A percentile compares a stretch with the other conserved stretches of the same genome.
phyloP scores from a whole-genome alignment of 192 early-diverging fungal species.

The Backusella tarrabulga region DNA sequence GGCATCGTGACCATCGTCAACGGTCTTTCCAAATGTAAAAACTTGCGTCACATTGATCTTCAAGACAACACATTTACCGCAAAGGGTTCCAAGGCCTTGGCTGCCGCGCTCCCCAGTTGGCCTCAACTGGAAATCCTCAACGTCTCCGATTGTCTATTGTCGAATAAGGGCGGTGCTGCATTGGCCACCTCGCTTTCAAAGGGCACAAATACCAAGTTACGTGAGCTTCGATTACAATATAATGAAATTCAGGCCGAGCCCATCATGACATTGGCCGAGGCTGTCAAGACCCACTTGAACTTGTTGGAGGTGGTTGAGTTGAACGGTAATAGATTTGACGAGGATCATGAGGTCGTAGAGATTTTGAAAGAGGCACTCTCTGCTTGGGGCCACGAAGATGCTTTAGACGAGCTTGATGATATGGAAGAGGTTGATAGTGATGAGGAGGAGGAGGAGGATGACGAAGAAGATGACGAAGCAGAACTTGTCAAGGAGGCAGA shows the following conservation, averaged over 20 bases:
- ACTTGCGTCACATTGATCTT: slow-evolving; percentile 78
- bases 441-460: slow-evolving; percentile 62
- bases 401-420: slow-evolving; percentile 91
- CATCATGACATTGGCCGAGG: slow-evolving; percentile 63
- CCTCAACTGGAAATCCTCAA: slow-evolving; percentile 75
- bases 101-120: slow-evolving; percentile 76
- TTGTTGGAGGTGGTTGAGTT: slow-evolving; percentile 70
- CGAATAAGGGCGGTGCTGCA: slow-evolving; percentile 64
- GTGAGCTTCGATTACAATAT: slow-evolving; percentile 73
- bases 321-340: slow-evolving; percentile 90
- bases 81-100: slow-evolving; percentile 76
- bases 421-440: slow-evolving; percentile 86
- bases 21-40: slow-evolving; percentile 64
- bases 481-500: slow-evolving; percentile 34
- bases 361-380: slow-evolving; percentile 67
- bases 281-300: slow-evolving; percentile 63
- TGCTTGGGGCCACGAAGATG: slow-evolving; percentile 70
- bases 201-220: slow-evolving; percentile 53
- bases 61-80: slow-evolving; percentile 97
- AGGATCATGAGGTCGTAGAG: slow-evolving; percentile 77
- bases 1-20: slow-evolving; percentile 76
- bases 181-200: slow-evolving; percentile 66
- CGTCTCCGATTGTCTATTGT: slow-evolving; percentile 88
- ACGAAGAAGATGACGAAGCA: slow-evolving; percentile 51
- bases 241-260: slow-evolving; percentile 87